Evolutionary conservation across 2,329 filamentous ascomycete genomes (phyloP).

Genomic region (Talaromyces rugulosus): DNA sequence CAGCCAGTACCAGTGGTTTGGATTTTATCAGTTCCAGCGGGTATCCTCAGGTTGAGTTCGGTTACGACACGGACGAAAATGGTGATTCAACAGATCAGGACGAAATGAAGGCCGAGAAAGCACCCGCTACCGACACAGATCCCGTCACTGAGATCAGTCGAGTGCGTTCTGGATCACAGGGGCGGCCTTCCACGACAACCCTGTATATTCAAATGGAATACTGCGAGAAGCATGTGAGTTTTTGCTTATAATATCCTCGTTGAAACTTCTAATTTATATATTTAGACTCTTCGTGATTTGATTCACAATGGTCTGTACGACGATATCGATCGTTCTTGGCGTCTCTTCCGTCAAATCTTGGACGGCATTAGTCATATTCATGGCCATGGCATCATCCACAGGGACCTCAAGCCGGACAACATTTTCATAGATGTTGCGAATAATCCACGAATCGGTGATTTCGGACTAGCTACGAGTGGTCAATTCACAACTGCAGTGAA

Average conservation of each 20-base stretch:
- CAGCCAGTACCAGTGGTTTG: slow-evolving; percentile 72
- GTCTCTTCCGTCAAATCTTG: slow-evolving; percentile 82
- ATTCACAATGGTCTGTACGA: slow-evolving; percentile 72
- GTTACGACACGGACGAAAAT: slow-evolving; percentile 49
- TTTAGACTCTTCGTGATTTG: slow-evolving; percentile 76
- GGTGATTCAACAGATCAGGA: slow-evolving; percentile 33
- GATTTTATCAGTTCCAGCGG: slow-evolving; percentile 91
- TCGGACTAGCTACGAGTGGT: slow-evolving; percentile 86
- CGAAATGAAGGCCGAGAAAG: slow-evolving; percentile 19
- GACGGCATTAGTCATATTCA: slow-evolving; percentile 91
- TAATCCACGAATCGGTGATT: slow-evolving; percentile 94
- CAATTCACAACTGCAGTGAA: slow-evolving; percentile 50
- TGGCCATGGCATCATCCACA: slow-evolving; percentile 84
- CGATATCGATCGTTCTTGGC: slow-evolving; percentile 76
- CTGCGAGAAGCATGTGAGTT: slow-evolving; percentile 75
- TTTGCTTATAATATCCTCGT: background rate
- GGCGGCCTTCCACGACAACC: slow-evolving; percentile 62
- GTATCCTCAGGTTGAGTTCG: slow-evolving; percentile 73
- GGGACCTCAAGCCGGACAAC: slow-evolving; percentile 95
- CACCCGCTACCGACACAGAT: slow-evolving; percentile 21
- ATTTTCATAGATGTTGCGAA: slow-evolving; percentile 90
- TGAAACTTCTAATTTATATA: slow-evolving; percentile 12
- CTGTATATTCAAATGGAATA: slow-evolving; percentile 99
- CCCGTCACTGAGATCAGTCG: slow-evolving; percentile 35
- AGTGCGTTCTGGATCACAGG: slow-evolving; percentile 44